Base-by-base conservation (phyloP, 129 eudicot genomes). In the Oenanthe sinensis region DNA sequence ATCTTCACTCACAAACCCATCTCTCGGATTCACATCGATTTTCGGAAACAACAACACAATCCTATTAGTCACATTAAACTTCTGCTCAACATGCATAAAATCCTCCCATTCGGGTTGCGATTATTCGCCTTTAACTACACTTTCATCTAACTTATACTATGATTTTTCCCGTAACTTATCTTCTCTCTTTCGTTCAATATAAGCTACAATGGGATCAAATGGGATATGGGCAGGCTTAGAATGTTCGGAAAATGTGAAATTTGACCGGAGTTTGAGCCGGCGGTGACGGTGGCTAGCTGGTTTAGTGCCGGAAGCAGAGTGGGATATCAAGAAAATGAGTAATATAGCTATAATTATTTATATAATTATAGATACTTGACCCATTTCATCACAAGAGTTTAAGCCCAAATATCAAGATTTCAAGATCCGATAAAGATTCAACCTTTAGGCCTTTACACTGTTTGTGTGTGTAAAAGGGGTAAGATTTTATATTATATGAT, bases 51-150 rank as follows among this genome's bases (percentile, higher is more conserved):
- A 54, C 79, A 90, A 19, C 30, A 92, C 84, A 68, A 96, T 78
- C 82, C 97, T 85, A 58, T 81, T 85, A 0, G 96, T 87, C 26
- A 92, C 88, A 76, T 96, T 96, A 39, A 96, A 96, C 96, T 85
- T 92, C 54, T 96, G 93, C 88, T 96, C 99, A 37, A 91, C 97
- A 12, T 90, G 82, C 82, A 87, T 85, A 39, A 92, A 92, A 52
- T 96, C 99, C 84, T 89, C 97, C 99, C 97, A 92, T 83, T 96
- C 99, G 30, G 94, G 99, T 80, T 91, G 91, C 0, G 89, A 76
- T 81, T 95, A 94, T 55, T 86, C 81, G 28, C 28, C 65, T 49
- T 72, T 79, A 22, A 75, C 73, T 8, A 10, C 65, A 10, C 26
- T 30, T 40, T 79, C 81, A 20, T 83, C 77, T 68, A 82, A 39